Evolutionary conservation across 31 red algal species (phyloP).

Genomic region (Asparagopsis taxiformis): DNA sequence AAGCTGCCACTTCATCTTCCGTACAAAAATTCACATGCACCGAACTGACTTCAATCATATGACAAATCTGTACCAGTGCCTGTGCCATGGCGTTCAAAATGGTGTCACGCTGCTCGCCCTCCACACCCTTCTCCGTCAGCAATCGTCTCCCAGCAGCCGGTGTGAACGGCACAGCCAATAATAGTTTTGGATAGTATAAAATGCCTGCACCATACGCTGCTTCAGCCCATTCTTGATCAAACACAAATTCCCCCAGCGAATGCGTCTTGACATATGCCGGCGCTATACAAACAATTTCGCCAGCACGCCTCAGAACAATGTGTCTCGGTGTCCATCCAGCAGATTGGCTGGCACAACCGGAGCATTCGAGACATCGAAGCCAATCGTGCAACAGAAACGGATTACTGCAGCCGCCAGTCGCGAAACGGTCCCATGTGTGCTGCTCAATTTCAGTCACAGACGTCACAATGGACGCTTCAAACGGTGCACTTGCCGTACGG

Average conservation of each 20-base stretch:
- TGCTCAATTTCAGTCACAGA: constrained; percentile 32
- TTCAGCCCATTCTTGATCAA: constrained; percentile 88
- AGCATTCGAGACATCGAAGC: constrained; percentile 72
- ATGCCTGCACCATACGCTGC: constrained; percentile 60
- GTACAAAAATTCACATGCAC: constrained; percentile 87
- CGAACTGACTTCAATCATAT: constrained; percentile 47
- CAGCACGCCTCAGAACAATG: constrained; percentile 41
- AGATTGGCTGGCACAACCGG: constrained; percentile 34
- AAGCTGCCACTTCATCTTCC: constrained; percentile 62
- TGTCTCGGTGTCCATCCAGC: constrained; percentile 78
- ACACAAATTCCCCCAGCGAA: constrained; percentile 90
- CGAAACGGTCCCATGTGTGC: constrained; percentile 50
- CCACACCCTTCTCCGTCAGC: constrained; percentile 42
- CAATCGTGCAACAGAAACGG: constrained; percentile 84
- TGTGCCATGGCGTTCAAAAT: constrained; percentile 32
- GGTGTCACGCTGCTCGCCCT: not conserved
- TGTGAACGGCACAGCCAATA: constrained; percentile 83
- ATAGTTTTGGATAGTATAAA: constrained; percentile 88
- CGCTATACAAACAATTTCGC: constrained; percentile 42
- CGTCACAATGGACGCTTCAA: constrained; percentile 9
- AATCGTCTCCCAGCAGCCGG: constrained; percentile 77
- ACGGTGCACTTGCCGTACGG: not conserved
- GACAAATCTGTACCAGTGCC: constrained; percentile 41
- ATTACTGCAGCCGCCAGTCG: constrained; percentile 11
- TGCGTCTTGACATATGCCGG: constrained; percentile 79